These are phyloP conservation scores for Globisporangium perplexum DNA, from an alignment of 352 stramenopile species.

Conservation along the genomic window DNA sequence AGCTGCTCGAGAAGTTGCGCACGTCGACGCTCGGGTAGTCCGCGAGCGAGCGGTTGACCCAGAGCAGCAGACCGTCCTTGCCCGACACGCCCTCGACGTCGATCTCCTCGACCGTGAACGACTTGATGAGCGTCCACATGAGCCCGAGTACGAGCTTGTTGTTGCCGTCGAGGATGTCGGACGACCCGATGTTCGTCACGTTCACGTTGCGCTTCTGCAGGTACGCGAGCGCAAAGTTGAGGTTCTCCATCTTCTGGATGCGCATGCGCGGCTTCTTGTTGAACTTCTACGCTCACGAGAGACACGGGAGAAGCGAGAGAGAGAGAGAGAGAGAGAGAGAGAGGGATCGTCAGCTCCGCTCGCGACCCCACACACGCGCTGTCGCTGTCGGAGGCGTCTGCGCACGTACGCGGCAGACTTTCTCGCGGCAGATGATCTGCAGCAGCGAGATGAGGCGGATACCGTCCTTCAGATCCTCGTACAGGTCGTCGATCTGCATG, in stretches of 20 bases:
- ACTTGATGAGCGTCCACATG: constrained; percentile 92
- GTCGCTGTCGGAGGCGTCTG: too few relatives aligned
- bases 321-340: background rate
- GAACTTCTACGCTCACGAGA: constrained; percentile 68
- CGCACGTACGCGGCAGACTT: constrained; percentile 70
- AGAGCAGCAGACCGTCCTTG: constrained; percentile 88
- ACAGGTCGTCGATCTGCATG: constrained; percentile 88
- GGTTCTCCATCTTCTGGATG: constrained; percentile 92
- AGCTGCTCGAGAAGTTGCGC: constrained; percentile 87
- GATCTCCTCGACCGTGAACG: constrained; percentile 84
- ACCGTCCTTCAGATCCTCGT: constrained; percentile 84
- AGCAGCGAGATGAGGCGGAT: constrained; percentile 84
- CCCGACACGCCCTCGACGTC: constrained; percentile 87
- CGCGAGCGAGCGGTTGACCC: constrained; percentile 81
- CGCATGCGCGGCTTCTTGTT: constrained; percentile 91
- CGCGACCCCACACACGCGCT: too few relatives aligned
- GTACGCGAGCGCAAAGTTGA: constrained; percentile 89
- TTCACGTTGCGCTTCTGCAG: constrained; percentile 87
- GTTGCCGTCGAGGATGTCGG: constrained; percentile 90
- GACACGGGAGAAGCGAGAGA: background rate
- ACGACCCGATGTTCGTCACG: constrained; percentile 89
- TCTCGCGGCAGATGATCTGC: constrained; percentile 86
- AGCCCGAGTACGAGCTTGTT: constrained; percentile 89
- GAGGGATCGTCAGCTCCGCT: background rate
- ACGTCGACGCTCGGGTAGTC: constrained; percentile 85